These are phyloP conservation scores for Crepidotus variabilis DNA, from an alignment of 768 basidiomycete species.

Conservation along the genomic window DNA sequence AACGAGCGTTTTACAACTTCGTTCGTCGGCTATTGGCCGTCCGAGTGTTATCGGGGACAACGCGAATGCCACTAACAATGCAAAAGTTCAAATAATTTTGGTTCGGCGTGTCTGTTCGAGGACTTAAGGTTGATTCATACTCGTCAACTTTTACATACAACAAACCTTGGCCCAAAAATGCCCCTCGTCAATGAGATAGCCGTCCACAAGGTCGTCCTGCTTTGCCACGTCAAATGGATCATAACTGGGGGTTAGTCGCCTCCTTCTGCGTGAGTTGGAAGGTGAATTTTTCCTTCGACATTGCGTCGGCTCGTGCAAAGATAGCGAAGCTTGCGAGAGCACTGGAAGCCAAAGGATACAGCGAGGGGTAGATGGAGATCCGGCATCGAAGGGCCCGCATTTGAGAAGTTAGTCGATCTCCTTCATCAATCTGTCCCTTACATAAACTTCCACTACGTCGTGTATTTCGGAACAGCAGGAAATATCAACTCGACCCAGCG, in stretches of 20 bases:
- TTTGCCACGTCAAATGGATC: conserved; percentile 48
- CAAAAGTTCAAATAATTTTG: conserved; percentile 47
- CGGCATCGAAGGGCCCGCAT: conserved; percentile 43
- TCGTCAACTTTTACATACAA: conserved; percentile 30
- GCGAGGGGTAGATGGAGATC: conserved; percentile 57
- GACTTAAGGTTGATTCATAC: not conserved
- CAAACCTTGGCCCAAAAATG: conserved; percentile 28
- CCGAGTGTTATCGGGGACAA: conserved; percentile 55
- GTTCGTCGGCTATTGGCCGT: conserved; percentile 38
- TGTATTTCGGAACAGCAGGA: not conserved
- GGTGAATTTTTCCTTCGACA: conserved; percentile 35
- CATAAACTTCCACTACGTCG: too few relatives aligned
- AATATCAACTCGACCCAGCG: too few relatives aligned
- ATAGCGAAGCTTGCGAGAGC: conserved; percentile 41
- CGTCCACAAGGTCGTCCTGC: conserved; percentile 52
- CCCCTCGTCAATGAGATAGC: conserved; percentile 28
- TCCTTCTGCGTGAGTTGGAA: conserved; percentile 20
- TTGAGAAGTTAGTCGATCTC: too few relatives aligned
- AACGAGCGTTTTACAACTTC: conserved; percentile 28
- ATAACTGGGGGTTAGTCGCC: conserved; percentile 21
- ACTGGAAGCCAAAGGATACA: conserved; percentile 36
- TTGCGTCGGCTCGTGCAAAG: conserved; percentile 35
- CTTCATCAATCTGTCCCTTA: too few relatives aligned
- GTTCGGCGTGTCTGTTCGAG: conserved; percentile 49
- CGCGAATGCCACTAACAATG: conserved; percentile 43